phyloP scores from a whole-genome alignment of 805 yeast genomes.

The Suhomyces xylopsoci region DNA sequence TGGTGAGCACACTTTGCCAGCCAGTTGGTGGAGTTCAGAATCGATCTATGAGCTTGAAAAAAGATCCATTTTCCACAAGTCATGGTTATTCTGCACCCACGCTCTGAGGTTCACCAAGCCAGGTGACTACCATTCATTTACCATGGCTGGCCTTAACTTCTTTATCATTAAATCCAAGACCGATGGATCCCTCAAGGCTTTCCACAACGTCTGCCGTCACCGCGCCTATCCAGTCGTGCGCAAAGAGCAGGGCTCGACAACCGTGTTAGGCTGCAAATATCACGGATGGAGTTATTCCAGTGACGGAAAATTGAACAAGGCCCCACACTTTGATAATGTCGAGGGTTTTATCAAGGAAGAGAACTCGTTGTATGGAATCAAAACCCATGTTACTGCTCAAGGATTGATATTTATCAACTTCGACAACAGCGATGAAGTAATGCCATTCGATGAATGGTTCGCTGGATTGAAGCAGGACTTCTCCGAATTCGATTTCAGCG shows the following conservation, averaged over 20 bases:
- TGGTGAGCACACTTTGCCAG: slow-evolving; percentile 51
- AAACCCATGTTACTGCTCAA: slow-evolving; percentile 52
- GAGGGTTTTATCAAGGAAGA: slow-evolving; percentile 56
- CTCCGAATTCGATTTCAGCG: slow-evolving; percentile 57
- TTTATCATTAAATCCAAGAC: slow-evolving; percentile 52
- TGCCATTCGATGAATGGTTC: slow-evolving; percentile 53
- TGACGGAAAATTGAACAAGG: slow-evolving; percentile 57
- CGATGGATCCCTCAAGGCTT: slow-evolving; percentile 50
- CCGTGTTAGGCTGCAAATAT: slow-evolving; percentile 56
- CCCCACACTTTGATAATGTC: slow-evolving; percentile 59
- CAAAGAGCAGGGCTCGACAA: slow-evolving; percentile 58
- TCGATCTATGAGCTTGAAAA: slow-evolving; percentile 57
- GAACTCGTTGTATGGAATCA: slow-evolving; percentile 54
- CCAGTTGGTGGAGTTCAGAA: slow-evolving; percentile 65
- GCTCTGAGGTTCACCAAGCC: slow-evolving; percentile 51
- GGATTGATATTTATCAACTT: slow-evolving; percentile 59
- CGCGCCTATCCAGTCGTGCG: slow-evolving; percentile 61
- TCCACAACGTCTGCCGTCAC: slow-evolving; percentile 65
- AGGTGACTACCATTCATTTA: slow-evolving; percentile 54
- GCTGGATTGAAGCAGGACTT: slow-evolving; percentile 49
- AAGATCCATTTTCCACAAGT: slow-evolving; percentile 52
- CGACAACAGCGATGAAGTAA: slow-evolving; percentile 41
- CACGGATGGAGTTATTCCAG: slow-evolving; percentile 66
- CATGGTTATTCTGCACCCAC: slow-evolving; percentile 57
- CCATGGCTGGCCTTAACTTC: slow-evolving; percentile 51